Base-by-base conservation (phyloP, 164 flowering plant genomes). In the Chimonanthus praecox region DNA sequence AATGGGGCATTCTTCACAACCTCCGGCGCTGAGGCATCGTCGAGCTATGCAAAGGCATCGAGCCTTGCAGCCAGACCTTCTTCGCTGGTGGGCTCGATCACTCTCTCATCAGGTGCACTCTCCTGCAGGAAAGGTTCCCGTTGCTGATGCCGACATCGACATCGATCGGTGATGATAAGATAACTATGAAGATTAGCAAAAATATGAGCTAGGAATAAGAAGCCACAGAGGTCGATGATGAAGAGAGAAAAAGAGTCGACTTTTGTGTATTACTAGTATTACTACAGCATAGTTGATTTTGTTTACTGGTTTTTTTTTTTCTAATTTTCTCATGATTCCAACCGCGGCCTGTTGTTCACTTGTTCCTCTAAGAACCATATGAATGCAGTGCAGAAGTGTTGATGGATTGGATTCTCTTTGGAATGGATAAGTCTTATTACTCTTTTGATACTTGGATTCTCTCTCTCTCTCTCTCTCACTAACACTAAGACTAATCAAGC, bases 1-100 rank as follows among this genome's bases (percentile, higher is more conserved):
- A 92, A 92, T 66, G 95, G 94, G 3, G 97, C 95, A 0, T 88
- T 82, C 79, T 92, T 92, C 79, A 84, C 87, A 0, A 71, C 79
- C 7, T 86, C 95, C 0, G 96, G 97, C 3, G 84, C 86, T 0
- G 89, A 82, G 20, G 85, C 97, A 2, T 82, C 92, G 1, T 82
- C 89, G 10, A 86, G 85, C 63, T 90, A 90, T 50, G 88, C 92
- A 6, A 90, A 72, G 76, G 94, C 94, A 1, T 87, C 91, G 46
- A 90, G 93, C 74, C 79, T 92, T 68, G 74, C 84, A 4, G 94
- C 94, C 0, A 85, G 85, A 68, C 85, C 95, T 4, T 85, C 94
- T 48, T 75, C 89, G 4, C 77, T 89, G 0, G 85, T 92, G 13
- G 75, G 81, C 15, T 44, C 88, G 0, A 73, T 92, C 62, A 90